A percentile compares a stretch with the other conserved stretches of the same genome.
Conservation (phyloP, 2,329 filamentous ascomycete species). For the Neospermospora avenae region DNA sequence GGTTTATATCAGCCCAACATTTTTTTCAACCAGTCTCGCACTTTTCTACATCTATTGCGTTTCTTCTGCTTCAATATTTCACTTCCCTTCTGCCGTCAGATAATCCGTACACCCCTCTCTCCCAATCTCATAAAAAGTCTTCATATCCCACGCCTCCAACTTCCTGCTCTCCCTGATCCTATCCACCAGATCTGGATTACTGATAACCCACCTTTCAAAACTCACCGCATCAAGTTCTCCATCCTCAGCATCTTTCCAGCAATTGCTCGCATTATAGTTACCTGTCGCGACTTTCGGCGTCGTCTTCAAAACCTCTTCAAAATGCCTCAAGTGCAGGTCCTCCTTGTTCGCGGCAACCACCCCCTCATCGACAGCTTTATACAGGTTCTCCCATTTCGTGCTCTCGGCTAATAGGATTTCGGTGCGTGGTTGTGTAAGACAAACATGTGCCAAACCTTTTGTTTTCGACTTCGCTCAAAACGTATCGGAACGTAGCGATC, state of each 20-base stretch:
- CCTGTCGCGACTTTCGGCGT: constrained; percentile 18
- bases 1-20: background rate
- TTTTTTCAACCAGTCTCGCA: background rate
- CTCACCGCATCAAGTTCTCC: constrained; percentile 19
- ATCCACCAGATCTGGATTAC: constrained; percentile 22
- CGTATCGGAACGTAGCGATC: constrained; percentile 14
- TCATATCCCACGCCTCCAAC: constrained; percentile 8
- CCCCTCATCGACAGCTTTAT: constrained; percentile 8
- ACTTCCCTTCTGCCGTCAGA: constrained; percentile 9
- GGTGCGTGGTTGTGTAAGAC: constrained; percentile 16
- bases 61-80: background rate
- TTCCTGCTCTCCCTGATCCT: constrained; percentile 9
- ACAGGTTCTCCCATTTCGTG: constrained; percentile 15
- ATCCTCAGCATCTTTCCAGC: constrained; percentile 18
- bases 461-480: constrained; percentile 19
- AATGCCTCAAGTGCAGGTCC: constrained; percentile 14
- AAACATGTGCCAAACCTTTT: constrained; percentile 17
- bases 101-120: constrained; percentile 20
- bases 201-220: constrained; percentile 22
- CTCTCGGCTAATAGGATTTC: constrained; percentile 15
- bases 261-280: constrained; percentile 16
- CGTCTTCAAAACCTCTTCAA: constrained; percentile 12
- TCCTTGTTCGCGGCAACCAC: constrained; percentile 1
- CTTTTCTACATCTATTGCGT: background rate
- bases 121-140: constrained; percentile 11